Conservation (phyloP, 345 rosid species). For the Mallotus nudiflorus region DNA sequence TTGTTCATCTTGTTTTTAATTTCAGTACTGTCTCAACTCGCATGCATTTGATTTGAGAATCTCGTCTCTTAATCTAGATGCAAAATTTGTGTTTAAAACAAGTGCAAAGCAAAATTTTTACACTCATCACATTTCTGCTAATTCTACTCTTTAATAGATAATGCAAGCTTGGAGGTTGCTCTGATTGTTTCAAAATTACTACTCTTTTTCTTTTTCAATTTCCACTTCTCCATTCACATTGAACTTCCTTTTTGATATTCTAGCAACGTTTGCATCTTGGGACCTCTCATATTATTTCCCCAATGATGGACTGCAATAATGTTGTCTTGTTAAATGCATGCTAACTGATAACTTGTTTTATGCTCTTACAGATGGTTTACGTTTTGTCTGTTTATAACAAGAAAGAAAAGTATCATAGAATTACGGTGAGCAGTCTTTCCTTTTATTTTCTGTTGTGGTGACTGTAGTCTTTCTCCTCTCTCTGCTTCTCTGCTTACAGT, state of each 20-base stretch:
- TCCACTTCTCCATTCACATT: too few species aligned
- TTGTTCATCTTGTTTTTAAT: too few species aligned
- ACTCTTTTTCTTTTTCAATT: background rate
- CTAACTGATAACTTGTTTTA: constrained; percentile 2
- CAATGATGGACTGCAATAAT: background rate
- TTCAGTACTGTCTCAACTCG: too few species aligned
- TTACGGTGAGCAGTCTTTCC: constrained; percentile 60
- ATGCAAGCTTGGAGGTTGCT: background rate
- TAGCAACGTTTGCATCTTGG: background rate
- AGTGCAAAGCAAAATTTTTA: background rate
- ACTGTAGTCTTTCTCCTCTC: background rate
- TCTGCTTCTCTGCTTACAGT: background rate
- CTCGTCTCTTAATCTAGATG: background rate
- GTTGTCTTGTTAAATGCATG: background rate
- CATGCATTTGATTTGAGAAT: too few species aligned
- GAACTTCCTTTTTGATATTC: constrained; percentile 1
- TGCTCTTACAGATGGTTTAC: constrained; percentile 82
- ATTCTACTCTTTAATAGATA: background rate
- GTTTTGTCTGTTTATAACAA: constrained; percentile 90
- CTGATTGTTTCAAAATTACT: background rate
- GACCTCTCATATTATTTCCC: constrained; percentile 1
- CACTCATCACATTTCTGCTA: background rate
- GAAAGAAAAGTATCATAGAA: constrained; percentile 84
- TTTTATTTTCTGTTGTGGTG: constrained; percentile 15
- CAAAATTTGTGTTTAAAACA: too few species aligned